A percentile compares a stretch with the other conserved stretches of the same genome.
These are phyloP conservation scores for Entamoeba invadens DNA, from an alignment of 208 protist genomes.

Conservation along the genomic window DNA sequence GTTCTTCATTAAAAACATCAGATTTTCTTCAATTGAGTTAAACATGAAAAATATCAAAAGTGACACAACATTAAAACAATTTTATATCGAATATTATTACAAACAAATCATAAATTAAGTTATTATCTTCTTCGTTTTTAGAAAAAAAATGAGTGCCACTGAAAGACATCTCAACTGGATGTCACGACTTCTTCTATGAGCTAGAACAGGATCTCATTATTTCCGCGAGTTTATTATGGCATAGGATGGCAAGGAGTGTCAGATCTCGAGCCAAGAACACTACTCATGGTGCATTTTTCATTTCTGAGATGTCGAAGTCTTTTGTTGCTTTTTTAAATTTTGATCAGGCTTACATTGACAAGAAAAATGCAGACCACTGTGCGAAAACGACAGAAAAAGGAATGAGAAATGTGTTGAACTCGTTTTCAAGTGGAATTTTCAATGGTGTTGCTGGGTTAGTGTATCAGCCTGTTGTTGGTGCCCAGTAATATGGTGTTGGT, in stretches of 20 bases:
- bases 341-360: not conserved
- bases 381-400: not conserved
- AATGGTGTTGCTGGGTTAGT: slow-evolving; percentile 10
- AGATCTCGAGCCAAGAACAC: slow-evolving; percentile 5
- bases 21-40: not conserved
- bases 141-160: not conserved
- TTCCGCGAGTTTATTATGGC: not conserved
- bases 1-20: not conserved
- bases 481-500: not conserved
- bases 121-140: not conserved
- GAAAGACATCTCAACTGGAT: not conserved
- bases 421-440: not conserved
- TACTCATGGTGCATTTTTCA: not conserved
- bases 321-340: not conserved
- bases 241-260: not conserved
- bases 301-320: not conserved
- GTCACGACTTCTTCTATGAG: slow-evolving; percentile 22
- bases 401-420: not conserved
- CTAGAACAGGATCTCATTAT: not conserved
- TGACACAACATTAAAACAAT: not conserved
- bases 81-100: not conserved
- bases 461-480: slow-evolving; percentile 5
- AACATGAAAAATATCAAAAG: not conserved
- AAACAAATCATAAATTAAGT: not conserved
- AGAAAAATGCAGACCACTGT: not conserved